Conservation (phyloP, 345 rosid genomes). For the Salix suchowensis region DNA sequence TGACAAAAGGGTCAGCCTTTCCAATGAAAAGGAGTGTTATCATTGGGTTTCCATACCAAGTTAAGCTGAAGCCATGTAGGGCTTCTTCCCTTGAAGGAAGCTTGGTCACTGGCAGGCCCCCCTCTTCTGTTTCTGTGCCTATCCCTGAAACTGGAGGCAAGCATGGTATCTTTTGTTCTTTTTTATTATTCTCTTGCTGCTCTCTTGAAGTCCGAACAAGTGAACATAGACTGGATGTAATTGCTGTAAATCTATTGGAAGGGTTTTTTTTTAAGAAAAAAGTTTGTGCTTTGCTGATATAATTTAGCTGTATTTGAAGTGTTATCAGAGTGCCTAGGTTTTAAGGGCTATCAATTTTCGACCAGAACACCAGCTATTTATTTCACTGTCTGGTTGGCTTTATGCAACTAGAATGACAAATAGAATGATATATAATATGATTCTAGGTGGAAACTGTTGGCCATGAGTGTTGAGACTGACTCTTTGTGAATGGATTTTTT, state of each 20-base stretch:
- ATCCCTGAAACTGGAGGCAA: constrained; percentile 48
- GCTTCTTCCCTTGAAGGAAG: constrained; percentile 40
- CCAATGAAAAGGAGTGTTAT: constrained; percentile 24
- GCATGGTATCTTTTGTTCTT: neutral
- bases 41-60: constrained; percentile 35
- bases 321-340: no score
- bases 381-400: no score
- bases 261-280: no score
- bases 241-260: neutral
- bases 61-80: constrained; percentile 42
- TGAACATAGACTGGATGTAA: neutral
- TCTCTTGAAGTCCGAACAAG: neutral
- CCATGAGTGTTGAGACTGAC: neutral
- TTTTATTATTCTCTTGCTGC: neutral
- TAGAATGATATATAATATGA: no score
- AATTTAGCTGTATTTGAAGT: no score
- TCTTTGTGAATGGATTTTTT: neutral
- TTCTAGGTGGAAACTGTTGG: no score
- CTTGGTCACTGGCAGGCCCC: constrained; percentile 45
- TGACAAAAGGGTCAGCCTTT: constrained; percentile 36
- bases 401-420: no score
- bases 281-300: no score
- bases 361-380: no score
- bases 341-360: no score
- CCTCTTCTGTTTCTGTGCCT: constrained; percentile 52